Evolutionary conservation across 441 rosid genomes (phyloP), one percentile per base, ranked within the genome.

Genomic region (Euphorbia schlechtendalii): DNA sequence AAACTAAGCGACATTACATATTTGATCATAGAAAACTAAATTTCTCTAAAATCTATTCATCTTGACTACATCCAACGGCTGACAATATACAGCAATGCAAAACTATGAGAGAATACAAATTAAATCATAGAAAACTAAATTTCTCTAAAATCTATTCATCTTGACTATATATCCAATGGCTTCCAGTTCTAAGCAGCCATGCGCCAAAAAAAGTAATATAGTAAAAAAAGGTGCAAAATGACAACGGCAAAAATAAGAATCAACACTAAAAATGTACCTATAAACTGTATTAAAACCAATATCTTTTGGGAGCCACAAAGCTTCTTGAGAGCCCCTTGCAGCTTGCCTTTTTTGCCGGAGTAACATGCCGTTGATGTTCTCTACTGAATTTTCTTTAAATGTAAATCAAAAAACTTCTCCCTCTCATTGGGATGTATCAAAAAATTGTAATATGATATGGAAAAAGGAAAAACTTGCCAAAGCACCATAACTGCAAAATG

Each of bases 161-260:
- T 68, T 69, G 56, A 55, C 49, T 32, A 32, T 14, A 27, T 69
- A 36, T 69, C 56, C 63, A 32, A 56, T 57, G 52, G 60, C 46
- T 56, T 28, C 59, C 59, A 32, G 55, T 24, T 25, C 52, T 41
- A 46, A 14, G 18, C 56, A 28, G 54, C 64, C 58, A 20, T 57
- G 59, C 38, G 64, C 20, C 12, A 53, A n/a, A 48, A 30, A 34
- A 10, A n/a, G 7, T 1, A 8, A 21, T 24, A 20, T 11, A 0
- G 43, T 9, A 69, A 1, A 25, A 11, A 4, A 28, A 40, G 30
- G 28, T 15, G 28, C 11, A 27, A 49, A 21, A 11, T 62, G 64
- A 68, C 36, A 14, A 34, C 22, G 15, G 20, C 20, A n/a, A 30
- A 28, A 40, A 12, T n/a, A 59, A 17, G 59, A 20, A 64, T 38